Evolutionary conservation across 2,329 filamentous ascomycete species (phyloP).

Genomic region (Sarocladium strictum): DNA sequence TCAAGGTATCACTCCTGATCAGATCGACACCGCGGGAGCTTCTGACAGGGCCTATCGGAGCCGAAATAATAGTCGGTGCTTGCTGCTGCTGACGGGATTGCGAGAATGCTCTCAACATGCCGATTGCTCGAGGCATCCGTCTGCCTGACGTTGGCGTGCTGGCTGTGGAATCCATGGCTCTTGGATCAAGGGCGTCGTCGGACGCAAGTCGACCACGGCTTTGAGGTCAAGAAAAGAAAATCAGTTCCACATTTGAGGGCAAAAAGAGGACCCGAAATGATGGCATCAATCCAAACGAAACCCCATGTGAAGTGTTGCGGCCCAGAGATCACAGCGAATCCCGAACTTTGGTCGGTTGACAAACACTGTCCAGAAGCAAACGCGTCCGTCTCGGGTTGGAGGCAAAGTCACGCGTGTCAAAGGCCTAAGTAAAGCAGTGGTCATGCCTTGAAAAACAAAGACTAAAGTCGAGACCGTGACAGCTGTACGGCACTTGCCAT

Average conservation of each 20-base stretch:
- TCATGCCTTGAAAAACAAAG: too few species aligned
- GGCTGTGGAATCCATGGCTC: not conserved
- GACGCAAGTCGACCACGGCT: too few species aligned
- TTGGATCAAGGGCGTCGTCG: not conserved
- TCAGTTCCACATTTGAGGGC: too few species aligned
- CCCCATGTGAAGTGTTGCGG: too few species aligned
- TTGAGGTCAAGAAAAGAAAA: too few species aligned
- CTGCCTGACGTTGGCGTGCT: not conserved
- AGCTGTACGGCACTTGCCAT: not conserved
- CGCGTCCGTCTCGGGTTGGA: not conserved
- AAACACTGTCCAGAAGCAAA: not conserved
- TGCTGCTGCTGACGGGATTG: not conserved
- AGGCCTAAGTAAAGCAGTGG: too few species aligned
- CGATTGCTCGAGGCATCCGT: not conserved
- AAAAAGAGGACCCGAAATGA: too few species aligned
- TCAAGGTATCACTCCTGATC: conserved; percentile 26
- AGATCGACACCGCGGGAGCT: conserved; percentile 29
- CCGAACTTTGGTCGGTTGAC: not conserved
- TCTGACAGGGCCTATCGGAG: conserved; percentile 31
- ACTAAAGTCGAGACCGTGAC: not conserved
- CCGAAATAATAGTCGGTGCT: conserved; percentile 25
- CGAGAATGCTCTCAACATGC: not conserved
- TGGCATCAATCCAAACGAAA: too few species aligned
- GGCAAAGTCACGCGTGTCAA: too few species aligned
- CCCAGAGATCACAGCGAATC: too few species aligned